Evolutionary conservation across 2,329 filamentous ascomycete genomes (phyloP), one percentile per base, ranked within the genome.

Genomic region (Verticillium dahliae): DNA sequence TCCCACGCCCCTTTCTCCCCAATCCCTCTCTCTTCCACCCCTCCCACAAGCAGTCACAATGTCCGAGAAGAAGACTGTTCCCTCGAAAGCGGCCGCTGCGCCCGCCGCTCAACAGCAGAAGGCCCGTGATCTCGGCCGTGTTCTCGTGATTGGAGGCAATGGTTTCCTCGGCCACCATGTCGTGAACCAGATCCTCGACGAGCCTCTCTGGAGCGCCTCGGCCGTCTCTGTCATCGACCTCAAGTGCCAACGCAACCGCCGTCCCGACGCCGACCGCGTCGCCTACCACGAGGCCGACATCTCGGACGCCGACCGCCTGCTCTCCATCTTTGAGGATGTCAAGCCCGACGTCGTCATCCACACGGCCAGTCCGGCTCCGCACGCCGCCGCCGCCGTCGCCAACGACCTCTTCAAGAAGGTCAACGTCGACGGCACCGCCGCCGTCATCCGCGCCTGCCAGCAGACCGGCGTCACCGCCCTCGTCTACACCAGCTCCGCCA

Each of bases 401-500:
- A 80, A 88, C 66, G 81, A 84, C 18, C 76, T 91, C 39, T 89
- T 95, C 73, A 85, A 85, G 69, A 88, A 87, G 73, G 90, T 98
- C 72, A 99, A 98, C 74, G 88, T 97, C 59, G 88, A 92, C 59
- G 94, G 94, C 59, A 97, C 95, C 14, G 81, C 81, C 66, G 87
- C 89, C 66, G 84, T 97, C 57, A 79, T 98, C 60, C 85, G 88
- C 39, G 91, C 90, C 15, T 90, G 90, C 68, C 83, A 84, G 70
- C 80, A 84, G 67, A 83, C 84, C 41, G 88, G 84, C 65, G 92
- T 94, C 69, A 91, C 88, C 76, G 90, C 85, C 0, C 86, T 98
- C 66, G 91, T 98, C 56, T 97, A 94, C 76, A 98, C 94, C 18
- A 95, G 90, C 74, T 95, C 90, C 60, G 90, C 91, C 60, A 96